Evolutionary conservation across 2,329 filamentous ascomycete species (phyloP), one percentile per base, ranked within the genome.

Genomic region (Westerdykella aurantiaca): DNA sequence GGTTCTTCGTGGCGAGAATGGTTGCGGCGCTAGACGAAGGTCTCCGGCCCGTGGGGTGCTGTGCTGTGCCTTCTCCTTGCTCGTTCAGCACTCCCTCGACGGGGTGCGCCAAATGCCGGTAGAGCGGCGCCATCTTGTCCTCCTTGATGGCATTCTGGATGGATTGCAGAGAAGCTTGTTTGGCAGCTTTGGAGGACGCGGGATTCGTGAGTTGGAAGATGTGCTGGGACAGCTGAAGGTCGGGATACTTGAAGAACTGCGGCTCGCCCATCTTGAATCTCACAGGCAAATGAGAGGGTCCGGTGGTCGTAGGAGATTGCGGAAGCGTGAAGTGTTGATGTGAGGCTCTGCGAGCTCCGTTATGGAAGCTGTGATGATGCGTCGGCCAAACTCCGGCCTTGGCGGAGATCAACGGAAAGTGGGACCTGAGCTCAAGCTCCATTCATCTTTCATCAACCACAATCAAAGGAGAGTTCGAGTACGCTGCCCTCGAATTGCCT

Each of bases 121-220:
- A 94, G 50, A 94, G 80, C 22, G 87, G 86, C 14, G 87, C 87
- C 85, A 93, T 93, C 74, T 89, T 87, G 68, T 91, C 78, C 70
- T 88, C 80, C 59, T 74, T 72, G 69, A 94, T 91, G 68, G 85
- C 86, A 78, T 90, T 83, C 75, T 90, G 85, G 46, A 94, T 76
- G 49, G 76, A 76, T 71, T 87, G 86, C 54, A 83, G 76, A 33
- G 87, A 81, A 44, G 78, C 70, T 69, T 90, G 81, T 70, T 90
- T 87, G 50, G 73, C 67, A 46, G 77, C 70, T 64, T 78, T 77
- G 47, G 82, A 72, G 57, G 86, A 81, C 56, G 86, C 84, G 56
- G 85, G 81, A 69, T 90, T 90, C 65, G 86, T 88, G 72, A 93
- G 79, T 64, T 84, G 84, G 74, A 93, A 93, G 71, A 93, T 86